phyloP scores from a whole-genome alignment of 768 basidiomycete genomes.

The Kockovaella imperatae region DNA sequence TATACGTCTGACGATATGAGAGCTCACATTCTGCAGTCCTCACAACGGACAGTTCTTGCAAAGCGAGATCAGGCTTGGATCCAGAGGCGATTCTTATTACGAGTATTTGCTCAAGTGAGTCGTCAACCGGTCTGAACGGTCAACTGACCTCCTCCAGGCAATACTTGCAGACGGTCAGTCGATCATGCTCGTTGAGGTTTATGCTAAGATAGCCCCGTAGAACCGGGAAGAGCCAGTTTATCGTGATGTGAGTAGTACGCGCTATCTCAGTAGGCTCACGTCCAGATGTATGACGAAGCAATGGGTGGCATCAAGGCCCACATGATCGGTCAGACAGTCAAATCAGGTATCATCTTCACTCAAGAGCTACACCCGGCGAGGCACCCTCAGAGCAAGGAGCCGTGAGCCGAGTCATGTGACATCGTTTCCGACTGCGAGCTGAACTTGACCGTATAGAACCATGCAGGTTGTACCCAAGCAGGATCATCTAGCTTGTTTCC shows the following conservation, averaged over 20 bases:
- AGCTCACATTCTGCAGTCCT: slow-evolving; percentile 45
- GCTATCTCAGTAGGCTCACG: slow-evolving; percentile 2
- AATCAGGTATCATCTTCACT: slow-evolving; percentile 63
- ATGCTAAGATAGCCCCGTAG: slow-evolving; percentile 36
- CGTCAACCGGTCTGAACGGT: neutral
- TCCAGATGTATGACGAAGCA: slow-evolving; percentile 78
- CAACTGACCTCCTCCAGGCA: slow-evolving; percentile 52
- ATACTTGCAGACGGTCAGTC: slow-evolving; percentile 66
- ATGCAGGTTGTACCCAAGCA: slow-evolving; percentile 81
- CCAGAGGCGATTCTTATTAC: slow-evolving; percentile 87
- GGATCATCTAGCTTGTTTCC: slow-evolving; percentile 92
- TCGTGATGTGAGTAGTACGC: slow-evolving; percentile 53
- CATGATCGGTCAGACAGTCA: slow-evolving; percentile 60
- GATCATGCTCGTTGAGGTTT: neutral
- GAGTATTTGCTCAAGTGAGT: slow-evolving; percentile 70
- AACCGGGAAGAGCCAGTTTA: slow-evolving; percentile 64
- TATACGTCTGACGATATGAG: neutral
- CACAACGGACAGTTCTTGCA: slow-evolving; percentile 53
- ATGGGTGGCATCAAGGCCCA: slow-evolving; percentile 72
- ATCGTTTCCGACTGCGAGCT: slow-evolving; percentile 1
- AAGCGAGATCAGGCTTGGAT: slow-evolving; percentile 78
- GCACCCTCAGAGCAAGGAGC: slow-evolving; percentile 17
- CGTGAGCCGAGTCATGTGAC: slow-evolving; percentile 20
- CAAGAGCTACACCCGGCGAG: slow-evolving; percentile 67
- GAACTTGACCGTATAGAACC: slow-evolving; percentile 46